Percentiles rank a stretch among this genome's conserved stretches.
These are phyloP conservation scores for Bathelium albidoporum DNA, from an alignment of 495 filamentous ascomycete genomes.

Conservation along the genomic window DNA sequence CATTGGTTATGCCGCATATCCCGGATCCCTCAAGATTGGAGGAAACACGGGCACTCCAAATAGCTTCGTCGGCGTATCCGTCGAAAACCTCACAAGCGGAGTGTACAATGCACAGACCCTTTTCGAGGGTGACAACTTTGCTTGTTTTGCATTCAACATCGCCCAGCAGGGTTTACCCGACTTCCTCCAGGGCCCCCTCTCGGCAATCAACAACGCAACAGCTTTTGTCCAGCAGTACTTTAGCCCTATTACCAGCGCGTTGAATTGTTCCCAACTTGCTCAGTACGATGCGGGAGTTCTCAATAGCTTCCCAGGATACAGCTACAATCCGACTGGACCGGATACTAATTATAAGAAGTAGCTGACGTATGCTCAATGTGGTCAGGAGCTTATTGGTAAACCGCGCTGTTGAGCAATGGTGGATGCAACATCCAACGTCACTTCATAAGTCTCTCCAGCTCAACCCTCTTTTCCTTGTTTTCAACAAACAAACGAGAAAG, in stretches of 20 bases:
- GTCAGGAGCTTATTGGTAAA: neutral
- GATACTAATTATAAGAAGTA: neutral
- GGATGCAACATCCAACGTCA: neutral
- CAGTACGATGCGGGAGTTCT: slow-evolving; percentile 16
- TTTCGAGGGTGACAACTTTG: slow-evolving; percentile 16
- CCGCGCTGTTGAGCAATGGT: neutral
- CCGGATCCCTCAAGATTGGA: slow-evolving; percentile 35
- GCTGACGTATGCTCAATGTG: neutral
- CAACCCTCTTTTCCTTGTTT: neutral
- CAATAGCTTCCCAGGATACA: slow-evolving; percentile 17
- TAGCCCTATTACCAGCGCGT: slow-evolving; percentile 10
- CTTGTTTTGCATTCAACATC: slow-evolving; percentile 18
- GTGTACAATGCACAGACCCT: slow-evolving; percentile 20
- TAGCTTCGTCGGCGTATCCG: slow-evolving; percentile 43
- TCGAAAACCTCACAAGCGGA: slow-evolving; percentile 36
- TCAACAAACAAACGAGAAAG: neutral
- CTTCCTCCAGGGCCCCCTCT: slow-evolving; percentile 6
- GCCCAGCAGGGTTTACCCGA: slow-evolving; percentile 9
- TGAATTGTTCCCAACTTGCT: slow-evolving; percentile 13
- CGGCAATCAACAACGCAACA: slow-evolving; percentile 8
- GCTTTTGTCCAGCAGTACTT: slow-evolving; percentile 12
- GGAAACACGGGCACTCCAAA: slow-evolving; percentile 48
- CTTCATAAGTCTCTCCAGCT: neutral
- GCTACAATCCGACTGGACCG: slow-evolving; percentile 5
- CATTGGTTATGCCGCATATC: slow-evolving; percentile 21